These are phyloP conservation scores for Pichia scutulata DNA, from an alignment of 805 yeast species.

Conservation along the genomic window DNA sequence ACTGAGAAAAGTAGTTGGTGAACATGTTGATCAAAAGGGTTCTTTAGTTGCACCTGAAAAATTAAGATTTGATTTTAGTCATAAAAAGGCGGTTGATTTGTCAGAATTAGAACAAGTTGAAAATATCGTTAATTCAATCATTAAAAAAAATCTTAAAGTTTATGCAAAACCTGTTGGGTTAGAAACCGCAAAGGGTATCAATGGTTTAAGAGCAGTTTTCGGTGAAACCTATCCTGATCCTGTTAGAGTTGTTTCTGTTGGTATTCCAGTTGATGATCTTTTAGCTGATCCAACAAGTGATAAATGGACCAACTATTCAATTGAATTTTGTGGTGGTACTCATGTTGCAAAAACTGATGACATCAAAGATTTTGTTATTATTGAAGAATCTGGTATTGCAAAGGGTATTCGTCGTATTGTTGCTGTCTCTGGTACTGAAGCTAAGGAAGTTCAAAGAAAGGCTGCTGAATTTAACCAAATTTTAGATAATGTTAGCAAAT, in stretches of 20 bases:
- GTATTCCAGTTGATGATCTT: slow-evolving; percentile 79
- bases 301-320: slow-evolving; percentile 71
- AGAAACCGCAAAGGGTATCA: slow-evolving; percentile 61
- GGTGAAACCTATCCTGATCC: slow-evolving; percentile 99
- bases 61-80: slow-evolving; percentile 92
- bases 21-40: slow-evolving; percentile 89
- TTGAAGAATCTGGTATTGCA: slow-evolving; percentile 96
- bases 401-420: slow-evolving; percentile 98
- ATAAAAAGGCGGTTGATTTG: slow-evolving; percentile 73
- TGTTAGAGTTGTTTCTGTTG: slow-evolving; percentile 94
- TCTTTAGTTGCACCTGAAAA: slow-evolving; percentile 94
- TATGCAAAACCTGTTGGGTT: slow-evolving; percentile 79
- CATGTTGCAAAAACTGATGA: slow-evolving; percentile 91
- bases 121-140: slow-evolving; percentile 59
- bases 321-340: slow-evolving; percentile 99
- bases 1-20: slow-evolving; percentile 78
- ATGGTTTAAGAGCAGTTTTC: slow-evolving; percentile 92
- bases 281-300: slow-evolving; percentile 59
- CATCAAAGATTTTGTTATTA: slow-evolving; percentile 79
- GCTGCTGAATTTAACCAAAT: slow-evolving; percentile 64
- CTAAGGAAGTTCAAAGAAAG: slow-evolving; percentile 80
- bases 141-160: slow-evolving; percentile 64
- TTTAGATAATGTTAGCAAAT: slow-evolving; percentile 49
- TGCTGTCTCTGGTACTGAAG: slow-evolving; percentile 90
- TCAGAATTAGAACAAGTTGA: slow-evolving; percentile 74